phyloP scores from a whole-genome alignment of 2,329 filamentous ascomycete species.

The Fusarium kyushuense region DNA sequence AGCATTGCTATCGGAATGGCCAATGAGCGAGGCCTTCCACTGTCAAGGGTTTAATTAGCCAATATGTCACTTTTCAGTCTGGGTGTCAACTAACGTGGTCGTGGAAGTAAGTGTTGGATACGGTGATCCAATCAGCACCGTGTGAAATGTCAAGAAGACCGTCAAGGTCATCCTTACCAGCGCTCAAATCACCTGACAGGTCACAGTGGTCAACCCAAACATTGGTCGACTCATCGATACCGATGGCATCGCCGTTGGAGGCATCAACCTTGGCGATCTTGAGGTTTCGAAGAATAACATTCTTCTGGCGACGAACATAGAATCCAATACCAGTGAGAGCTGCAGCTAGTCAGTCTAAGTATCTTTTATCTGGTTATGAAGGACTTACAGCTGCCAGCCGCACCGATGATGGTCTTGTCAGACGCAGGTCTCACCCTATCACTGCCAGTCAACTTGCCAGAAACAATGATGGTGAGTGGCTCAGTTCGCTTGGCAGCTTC shows the following conservation, averaged over 20 bases:
- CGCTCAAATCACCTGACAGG: slow-evolving; percentile 68
- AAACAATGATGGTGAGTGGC: slow-evolving; percentile 49
- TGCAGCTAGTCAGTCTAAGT: slow-evolving; percentile 8
- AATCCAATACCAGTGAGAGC: slow-evolving; percentile 63
- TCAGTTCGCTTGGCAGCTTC: slow-evolving; percentile 45
- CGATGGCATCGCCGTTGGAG: slow-evolving; percentile 69
- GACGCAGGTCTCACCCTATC: slow-evolving; percentile 47
- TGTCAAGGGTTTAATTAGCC: neutral
- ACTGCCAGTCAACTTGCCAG: slow-evolving; percentile 46
- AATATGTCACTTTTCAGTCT: rapidly evolving
- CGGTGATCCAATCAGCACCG: slow-evolving; percentile 70
- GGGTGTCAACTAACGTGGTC: slow-evolving; percentile 46
- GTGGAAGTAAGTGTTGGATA: slow-evolving; percentile 52
- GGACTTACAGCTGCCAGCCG: slow-evolving; percentile 40
- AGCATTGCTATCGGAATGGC: slow-evolving; percentile 69
- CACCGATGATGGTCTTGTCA: slow-evolving; percentile 62
- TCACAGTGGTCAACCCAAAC: slow-evolving; percentile 78
- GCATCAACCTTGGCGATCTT: slow-evolving; percentile 68
- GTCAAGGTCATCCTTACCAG: slow-evolving; percentile 77
- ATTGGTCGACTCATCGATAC: slow-evolving; percentile 67
- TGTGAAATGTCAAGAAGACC: slow-evolving; percentile 74
- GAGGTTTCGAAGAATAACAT: slow-evolving; percentile 73
- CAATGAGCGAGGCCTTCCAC: slow-evolving; percentile 70
- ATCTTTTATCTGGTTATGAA: rapidly evolving
- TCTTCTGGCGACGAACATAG: slow-evolving; percentile 63